Evolutionary conservation across 2,329 filamentous ascomycete genomes (phyloP).

Genomic region (Cercospora beticola): DNA sequence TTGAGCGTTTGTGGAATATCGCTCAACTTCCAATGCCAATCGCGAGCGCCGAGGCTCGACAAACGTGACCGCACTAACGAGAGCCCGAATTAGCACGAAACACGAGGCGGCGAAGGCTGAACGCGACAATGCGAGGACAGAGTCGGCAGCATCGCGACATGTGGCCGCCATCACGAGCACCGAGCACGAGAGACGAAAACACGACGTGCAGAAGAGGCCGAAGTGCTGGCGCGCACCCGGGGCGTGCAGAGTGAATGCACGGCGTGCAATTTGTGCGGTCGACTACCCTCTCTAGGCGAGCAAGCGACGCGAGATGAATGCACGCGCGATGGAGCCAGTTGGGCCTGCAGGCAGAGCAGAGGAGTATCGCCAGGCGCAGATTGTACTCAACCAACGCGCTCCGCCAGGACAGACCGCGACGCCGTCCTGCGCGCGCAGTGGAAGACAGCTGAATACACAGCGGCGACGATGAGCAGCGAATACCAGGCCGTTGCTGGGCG

Average conservation of each 20-base stretch:
- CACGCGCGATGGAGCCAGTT: not conserved
- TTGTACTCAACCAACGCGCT: not conserved
- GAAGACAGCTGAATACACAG: not conserved
- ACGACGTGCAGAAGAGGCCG: not conserved
- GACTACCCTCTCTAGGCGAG: slow-evolving; percentile 6
- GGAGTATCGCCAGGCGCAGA: not conserved
- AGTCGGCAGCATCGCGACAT: not conserved
- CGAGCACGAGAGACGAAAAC: not conserved
- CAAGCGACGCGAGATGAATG: not conserved
- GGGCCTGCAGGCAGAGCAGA: not conserved
- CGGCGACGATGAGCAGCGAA: slow-evolving; percentile 7
- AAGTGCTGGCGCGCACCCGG: not conserved
- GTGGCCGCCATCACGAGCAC: not conserved
- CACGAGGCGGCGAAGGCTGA: not conserved
- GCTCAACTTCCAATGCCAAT: not conserved
- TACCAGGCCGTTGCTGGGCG: slow-evolving; percentile 7
- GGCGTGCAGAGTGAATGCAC: not conserved
- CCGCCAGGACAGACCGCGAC: not conserved
- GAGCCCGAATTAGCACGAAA: not conserved
- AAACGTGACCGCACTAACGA: not conserved
- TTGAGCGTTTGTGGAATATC: not conserved
- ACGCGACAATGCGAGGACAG: not conserved
- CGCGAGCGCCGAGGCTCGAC: not conserved
- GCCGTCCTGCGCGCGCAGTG: not conserved
- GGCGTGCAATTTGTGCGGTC: not conserved